These are phyloP conservation scores for Aspergillus sp. DNA, from an alignment of 2,329 filamentous ascomycete species.

Conservation along the genomic window DNA sequence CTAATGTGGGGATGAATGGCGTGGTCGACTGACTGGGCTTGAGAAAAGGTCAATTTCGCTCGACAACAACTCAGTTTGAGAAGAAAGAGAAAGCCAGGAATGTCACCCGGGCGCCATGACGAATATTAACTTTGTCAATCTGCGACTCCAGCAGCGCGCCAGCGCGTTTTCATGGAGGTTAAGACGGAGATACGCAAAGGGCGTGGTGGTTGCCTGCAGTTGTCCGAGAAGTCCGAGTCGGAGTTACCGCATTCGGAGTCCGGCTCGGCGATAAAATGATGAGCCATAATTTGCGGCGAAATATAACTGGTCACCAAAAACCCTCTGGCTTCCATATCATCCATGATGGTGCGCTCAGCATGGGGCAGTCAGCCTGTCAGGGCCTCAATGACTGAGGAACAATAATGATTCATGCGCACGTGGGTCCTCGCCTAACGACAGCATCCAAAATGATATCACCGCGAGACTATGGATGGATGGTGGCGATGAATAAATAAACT, in stretches of 20 bases:
- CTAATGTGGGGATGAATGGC: background rate
- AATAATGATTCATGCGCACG: background rate
- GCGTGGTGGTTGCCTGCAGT: background rate
- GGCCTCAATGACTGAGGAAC: background rate
- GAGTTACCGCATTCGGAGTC: conserved; percentile 8
- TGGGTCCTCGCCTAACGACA: background rate
- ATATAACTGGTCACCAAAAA: background rate
- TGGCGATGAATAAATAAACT: background rate
- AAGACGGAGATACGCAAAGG: background rate
- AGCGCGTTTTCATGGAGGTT: background rate
- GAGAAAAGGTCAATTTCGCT: background rate
- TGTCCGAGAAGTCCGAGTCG: conserved; percentile 9
- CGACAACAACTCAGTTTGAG: background rate
- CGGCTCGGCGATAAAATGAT: conserved; percentile 1
- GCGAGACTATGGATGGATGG: background rate
- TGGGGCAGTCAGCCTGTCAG: background rate
- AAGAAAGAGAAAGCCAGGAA: background rate
- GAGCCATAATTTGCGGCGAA: background rate
- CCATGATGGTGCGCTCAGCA: too few relatives aligned
- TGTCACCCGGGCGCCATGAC: background rate
- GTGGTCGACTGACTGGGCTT: background rate
- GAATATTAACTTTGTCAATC: background rate
- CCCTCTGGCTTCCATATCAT: too few relatives aligned
- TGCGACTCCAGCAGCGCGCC: background rate
- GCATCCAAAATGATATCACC: background rate